Percentiles rank a stretch among this genome's conserved stretches.
These are phyloP conservation scores for Saccharomyces hybrid DNA, from an alignment of 1,139 yeast species.

Conservation along the genomic window DNA sequence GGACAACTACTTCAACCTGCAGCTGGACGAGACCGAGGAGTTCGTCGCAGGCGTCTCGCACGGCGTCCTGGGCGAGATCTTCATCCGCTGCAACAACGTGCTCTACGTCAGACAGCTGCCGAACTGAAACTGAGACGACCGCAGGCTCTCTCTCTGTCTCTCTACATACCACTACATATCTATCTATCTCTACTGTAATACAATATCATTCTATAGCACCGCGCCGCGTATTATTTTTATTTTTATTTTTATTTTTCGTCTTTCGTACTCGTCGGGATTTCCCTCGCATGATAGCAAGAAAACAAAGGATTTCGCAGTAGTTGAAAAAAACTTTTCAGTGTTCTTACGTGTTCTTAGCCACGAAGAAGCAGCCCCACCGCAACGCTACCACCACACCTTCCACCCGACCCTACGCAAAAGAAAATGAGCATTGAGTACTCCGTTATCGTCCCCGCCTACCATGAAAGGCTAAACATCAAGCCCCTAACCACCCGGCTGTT, in stretches of 20 bases:
- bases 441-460: slow-evolving; percentile 43
- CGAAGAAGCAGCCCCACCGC: too few species aligned
- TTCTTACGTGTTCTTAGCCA: neutral
- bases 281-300: too few species aligned
- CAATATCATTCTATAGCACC: too few species aligned
- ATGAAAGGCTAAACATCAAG: slow-evolving; percentile 39
- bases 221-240: too few species aligned
- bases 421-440: slow-evolving; percentile 35
- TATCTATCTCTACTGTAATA: too few species aligned
- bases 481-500: slow-evolving; percentile 41
- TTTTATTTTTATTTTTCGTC: neutral
- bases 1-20: slow-evolving; percentile 90
- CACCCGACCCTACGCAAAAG: too few species aligned
- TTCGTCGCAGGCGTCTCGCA: slow-evolving; percentile 44
- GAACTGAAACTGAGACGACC: too few species aligned
- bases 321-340: neutral
- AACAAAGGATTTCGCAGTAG: neutral
- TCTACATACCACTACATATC: too few species aligned
- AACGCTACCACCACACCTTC: too few species aligned
- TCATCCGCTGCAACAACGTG: slow-evolving; percentile 43
- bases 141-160: too few species aligned
- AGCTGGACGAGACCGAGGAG: slow-evolving; percentile 66
- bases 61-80: slow-evolving; percentile 70
- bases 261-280: too few species aligned
- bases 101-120: too few species aligned